These are phyloP conservation scores for Boletus sp. DNA, from an alignment of 768 basidiomycete genomes.

Conservation along the genomic window DNA sequence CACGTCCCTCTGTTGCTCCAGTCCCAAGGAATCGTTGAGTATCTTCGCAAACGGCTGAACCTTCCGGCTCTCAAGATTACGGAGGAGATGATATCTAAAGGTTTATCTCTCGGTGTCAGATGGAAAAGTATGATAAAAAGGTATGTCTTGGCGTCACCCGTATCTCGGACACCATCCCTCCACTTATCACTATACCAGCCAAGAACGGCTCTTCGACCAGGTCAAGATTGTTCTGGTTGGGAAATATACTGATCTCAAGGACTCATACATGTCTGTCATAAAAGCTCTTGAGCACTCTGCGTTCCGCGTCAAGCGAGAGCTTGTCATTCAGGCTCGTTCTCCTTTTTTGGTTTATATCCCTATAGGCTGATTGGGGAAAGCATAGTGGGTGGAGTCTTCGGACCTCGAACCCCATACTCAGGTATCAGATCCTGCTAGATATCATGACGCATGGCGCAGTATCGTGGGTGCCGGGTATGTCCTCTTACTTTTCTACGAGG, in stretches of 20 bases:
- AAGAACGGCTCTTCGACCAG: conserved; percentile 87
- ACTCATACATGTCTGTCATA: conserved; percentile 97
- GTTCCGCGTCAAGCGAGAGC: conserved; percentile 84
- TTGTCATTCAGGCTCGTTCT: conserved; percentile 68
- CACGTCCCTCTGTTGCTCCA: conserved; percentile 92
- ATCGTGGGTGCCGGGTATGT: conserved; percentile 86
- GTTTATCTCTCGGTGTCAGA: conserved; percentile 59
- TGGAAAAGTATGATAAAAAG: conserved; percentile 85
- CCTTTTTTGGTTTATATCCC: not conserved
- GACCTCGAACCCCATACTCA: conserved; percentile 84
- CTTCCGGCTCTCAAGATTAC: conserved; percentile 57
- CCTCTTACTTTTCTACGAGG: not conserved
- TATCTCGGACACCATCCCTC: not conserved
- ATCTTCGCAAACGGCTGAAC: conserved; percentile 79
- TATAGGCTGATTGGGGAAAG: conserved; percentile 4
- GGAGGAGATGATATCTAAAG: conserved; percentile 56
- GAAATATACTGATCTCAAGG: conserved; percentile 95
- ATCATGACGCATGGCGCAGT: conserved; percentile 94
- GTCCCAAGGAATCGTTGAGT: conserved; percentile 88
- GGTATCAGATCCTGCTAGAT: conserved; percentile 75
- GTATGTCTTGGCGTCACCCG: conserved; percentile 41
- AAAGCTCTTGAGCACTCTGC: conserved; percentile 98
- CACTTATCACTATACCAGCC: conserved; percentile 46
- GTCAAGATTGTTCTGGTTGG: conserved; percentile 92
- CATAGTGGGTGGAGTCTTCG: conserved; percentile 94